Evolutionary conservation across 495 filamentous ascomycete species (phyloP).

Genomic region (Hyaloscypha variabilis): DNA sequence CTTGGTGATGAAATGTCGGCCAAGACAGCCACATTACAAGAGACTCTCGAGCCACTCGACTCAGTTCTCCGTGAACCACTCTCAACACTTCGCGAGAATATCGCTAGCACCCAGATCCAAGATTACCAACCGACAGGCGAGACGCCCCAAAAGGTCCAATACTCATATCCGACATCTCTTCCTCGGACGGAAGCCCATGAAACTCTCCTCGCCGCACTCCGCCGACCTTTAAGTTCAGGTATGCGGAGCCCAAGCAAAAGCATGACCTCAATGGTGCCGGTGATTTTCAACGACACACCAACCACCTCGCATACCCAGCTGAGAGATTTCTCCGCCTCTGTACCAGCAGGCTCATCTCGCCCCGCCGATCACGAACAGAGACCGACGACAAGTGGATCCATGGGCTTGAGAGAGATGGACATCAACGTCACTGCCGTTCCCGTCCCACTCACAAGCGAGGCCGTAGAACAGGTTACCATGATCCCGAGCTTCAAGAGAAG

Average conservation of each 20-base stretch:
- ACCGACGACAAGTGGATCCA: conserved; percentile 43
- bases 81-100: conserved; percentile 62
- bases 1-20: conserved; percentile 65
- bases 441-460: conserved; percentile 30
- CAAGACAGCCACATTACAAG: conserved; percentile 53
- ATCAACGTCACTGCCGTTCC: conserved; percentile 44
- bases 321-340: conserved; percentile 41
- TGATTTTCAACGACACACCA: conserved; percentile 27
- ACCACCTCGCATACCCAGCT: conserved; percentile 18
- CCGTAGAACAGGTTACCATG: conserved; percentile 29
- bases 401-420: conserved; percentile 58
- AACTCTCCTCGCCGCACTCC: conserved; percentile 27
- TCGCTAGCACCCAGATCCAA: conserved; percentile 61
- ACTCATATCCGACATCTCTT: conserved; percentile 73
- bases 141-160: conserved; percentile 79
- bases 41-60: conserved; percentile 59
- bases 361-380: conserved; percentile 26
- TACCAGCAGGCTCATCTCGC: conserved; percentile 34
- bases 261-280: conserved; percentile 26
- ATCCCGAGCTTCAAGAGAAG: conserved; percentile 56
- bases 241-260: conserved; percentile 24
- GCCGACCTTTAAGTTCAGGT: conserved; percentile 10
- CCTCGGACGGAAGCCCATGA: conserved; percentile 79
- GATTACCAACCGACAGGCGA: conserved; percentile 84
- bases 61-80: conserved; percentile 69